These are phyloP conservation scores for Botrytis elliptica DNA, from an alignment of 2,329 filamentous ascomycete species.

Conservation along the genomic window DNA sequence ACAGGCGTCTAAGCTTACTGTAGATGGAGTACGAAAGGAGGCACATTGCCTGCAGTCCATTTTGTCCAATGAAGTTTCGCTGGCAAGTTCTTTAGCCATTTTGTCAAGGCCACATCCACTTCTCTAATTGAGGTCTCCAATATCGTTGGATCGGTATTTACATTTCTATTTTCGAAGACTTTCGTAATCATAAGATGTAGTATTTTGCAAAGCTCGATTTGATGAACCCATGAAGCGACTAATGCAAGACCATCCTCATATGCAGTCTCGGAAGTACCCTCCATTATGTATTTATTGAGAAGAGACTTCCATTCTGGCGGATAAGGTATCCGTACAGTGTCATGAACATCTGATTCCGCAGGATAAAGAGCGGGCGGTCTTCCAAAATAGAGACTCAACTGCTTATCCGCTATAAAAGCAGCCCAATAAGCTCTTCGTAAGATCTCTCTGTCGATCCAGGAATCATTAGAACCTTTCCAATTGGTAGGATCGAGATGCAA, in stretches of 20 bases:
- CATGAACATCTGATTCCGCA: constrained; percentile 49
- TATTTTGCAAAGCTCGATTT: constrained; percentile 50
- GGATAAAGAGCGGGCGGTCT: constrained; percentile 51
- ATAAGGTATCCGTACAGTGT: constrained; percentile 50
- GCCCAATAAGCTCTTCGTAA: constrained; percentile 52
- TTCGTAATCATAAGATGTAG: constrained; percentile 51
- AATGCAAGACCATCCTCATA: constrained; percentile 48
- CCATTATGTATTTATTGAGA: constrained; percentile 49
- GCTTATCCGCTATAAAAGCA: constrained; percentile 51
- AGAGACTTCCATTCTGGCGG: constrained; percentile 50
- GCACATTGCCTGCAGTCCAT: constrained; percentile 49
- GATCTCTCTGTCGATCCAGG: constrained; percentile 47
- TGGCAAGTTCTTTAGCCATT: constrained; percentile 48
- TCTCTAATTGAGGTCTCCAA: constrained; percentile 46
- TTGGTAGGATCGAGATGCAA: constrained; percentile 52
- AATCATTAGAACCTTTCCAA: constrained; percentile 46
- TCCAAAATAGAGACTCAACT: constrained; percentile 52
- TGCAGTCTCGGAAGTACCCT: constrained; percentile 45
- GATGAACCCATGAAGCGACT: constrained; percentile 48
- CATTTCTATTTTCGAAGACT: constrained; percentile 49
- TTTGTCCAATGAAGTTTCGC: constrained; percentile 51
- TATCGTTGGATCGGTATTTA: constrained; percentile 44
- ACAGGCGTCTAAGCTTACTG: constrained; percentile 37
- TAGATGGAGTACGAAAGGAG: constrained; percentile 48
- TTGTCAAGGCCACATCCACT: constrained; percentile 48